These are phyloP conservation scores for Coemansia sp. DNA, from an alignment of 192 early-diverging fungal species.

Conservation along the genomic window DNA sequence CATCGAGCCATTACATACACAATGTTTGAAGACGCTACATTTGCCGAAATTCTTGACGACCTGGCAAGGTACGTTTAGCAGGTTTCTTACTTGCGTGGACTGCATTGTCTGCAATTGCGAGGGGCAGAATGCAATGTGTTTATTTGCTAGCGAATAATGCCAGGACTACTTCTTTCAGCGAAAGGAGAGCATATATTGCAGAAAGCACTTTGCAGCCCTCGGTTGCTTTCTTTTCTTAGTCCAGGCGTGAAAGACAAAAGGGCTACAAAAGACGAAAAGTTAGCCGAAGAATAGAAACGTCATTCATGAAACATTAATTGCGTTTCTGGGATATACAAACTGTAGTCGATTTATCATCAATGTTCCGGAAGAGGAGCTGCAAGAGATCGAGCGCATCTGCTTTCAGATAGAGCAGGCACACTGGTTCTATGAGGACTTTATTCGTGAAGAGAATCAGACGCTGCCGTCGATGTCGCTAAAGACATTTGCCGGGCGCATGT, in stretches of 20 bases:
- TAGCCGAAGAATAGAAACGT: neutral
- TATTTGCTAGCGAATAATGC: neutral
- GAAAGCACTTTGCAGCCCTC: neutral
- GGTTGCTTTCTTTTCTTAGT: neutral
- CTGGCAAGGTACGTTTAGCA: slow-evolving; percentile 59
- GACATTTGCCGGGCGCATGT: slow-evolving; percentile 77
- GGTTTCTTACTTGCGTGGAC: neutral
- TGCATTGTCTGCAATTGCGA: neutral
- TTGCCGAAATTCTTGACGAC: slow-evolving; percentile 86
- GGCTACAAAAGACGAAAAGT: neutral
- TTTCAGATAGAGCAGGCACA: slow-evolving; percentile 99
- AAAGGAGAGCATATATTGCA: neutral
- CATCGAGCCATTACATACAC: slow-evolving; percentile 2
- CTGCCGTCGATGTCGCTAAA: slow-evolving; percentile 85
- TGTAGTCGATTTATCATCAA: slow-evolving; percentile 96
- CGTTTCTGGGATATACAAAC: neutral
- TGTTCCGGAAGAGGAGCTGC: slow-evolving; percentile 90
- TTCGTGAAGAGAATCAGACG: slow-evolving; percentile 77
- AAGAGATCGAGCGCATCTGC: slow-evolving; percentile 92
- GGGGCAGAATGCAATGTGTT: no score
- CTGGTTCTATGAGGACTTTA: slow-evolving; percentile 99
- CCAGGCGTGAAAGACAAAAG: neutral
- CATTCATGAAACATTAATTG: slow-evolving; percentile 1
- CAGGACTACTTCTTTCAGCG: neutral
- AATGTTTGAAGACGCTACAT: slow-evolving; percentile 63